Evolutionary conservation across 345 rosid genomes (phyloP).

Genomic region (Noccaea bulbosa): DNA sequence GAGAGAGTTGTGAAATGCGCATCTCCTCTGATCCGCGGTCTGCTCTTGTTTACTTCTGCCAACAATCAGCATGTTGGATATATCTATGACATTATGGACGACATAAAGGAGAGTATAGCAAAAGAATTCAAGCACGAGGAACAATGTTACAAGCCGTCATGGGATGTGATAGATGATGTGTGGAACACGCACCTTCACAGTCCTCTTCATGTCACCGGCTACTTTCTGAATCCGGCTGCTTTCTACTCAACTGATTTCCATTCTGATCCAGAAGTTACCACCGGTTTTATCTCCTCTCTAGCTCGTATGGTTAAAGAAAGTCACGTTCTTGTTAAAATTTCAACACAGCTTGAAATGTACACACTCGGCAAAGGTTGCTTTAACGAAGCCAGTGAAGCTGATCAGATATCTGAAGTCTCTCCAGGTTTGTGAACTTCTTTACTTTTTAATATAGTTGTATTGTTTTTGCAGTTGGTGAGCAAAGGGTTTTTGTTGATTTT

Average conservation of each 20-base stretch:
- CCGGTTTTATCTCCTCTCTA: constrained; percentile 50
- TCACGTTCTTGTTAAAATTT: constrained; percentile 25
- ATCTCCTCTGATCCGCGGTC: constrained; percentile 51
- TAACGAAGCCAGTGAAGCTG: constrained; percentile 46
- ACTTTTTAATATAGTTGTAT: neutral
- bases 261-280: constrained; percentile 52
- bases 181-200: constrained; percentile 58
- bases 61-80: constrained; percentile 55
- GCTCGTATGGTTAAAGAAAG: constrained; percentile 46
- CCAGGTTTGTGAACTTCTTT: constrained; percentile 49
- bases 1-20: constrained; percentile 51
- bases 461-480: constrained; percentile 4
- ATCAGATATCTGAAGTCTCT: constrained; percentile 41
- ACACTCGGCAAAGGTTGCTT: constrained; percentile 49
- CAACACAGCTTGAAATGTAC: constrained; percentile 52
- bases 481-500: neutral
- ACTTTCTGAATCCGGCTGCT: constrained; percentile 59
- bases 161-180: constrained; percentile 65
- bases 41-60: constrained; percentile 42
- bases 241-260: constrained; percentile 58
- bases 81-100: constrained; percentile 70
- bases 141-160: constrained; percentile 48
- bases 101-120: constrained; percentile 56
- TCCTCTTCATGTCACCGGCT: constrained; percentile 72
- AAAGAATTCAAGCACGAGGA: constrained; percentile 39